phyloP scores from a whole-genome alignment of 352 stramenopile genomes.

The Phytophthora ohioensis region DNA sequence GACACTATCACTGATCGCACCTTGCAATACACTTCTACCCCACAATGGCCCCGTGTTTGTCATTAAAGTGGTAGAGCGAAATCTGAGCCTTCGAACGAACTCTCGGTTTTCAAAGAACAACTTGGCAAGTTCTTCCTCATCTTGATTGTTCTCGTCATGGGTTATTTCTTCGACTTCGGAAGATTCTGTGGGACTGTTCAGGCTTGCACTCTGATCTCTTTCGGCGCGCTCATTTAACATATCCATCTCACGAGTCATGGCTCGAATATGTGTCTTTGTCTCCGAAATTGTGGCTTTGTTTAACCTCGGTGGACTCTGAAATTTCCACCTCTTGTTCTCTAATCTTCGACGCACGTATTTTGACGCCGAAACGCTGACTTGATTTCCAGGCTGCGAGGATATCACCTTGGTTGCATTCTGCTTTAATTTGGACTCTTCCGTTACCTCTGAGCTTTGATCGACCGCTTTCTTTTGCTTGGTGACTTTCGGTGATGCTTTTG shows the following conservation, averaged over 20 bases:
- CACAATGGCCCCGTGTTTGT: constrained; percentile 92
- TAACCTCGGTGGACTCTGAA: constrained; percentile 67
- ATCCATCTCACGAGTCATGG: constrained; percentile 24
- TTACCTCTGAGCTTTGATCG: not conserved
- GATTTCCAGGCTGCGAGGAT: not conserved
- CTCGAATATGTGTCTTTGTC: constrained; percentile 38
- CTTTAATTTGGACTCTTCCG: constrained; percentile 4
- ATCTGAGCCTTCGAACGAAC: constrained; percentile 72
- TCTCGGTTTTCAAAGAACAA: constrained; percentile 77
- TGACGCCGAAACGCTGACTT: constrained; percentile 11
- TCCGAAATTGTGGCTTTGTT: constrained; percentile 48
- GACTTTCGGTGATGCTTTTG: not conserved
- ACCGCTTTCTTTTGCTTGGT: constrained; percentile 14
- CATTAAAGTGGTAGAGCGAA: constrained; percentile 75
- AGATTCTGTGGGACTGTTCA: constrained; percentile 25
- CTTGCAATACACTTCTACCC: constrained; percentile 86
- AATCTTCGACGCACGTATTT: constrained; percentile 67
- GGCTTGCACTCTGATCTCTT: constrained; percentile 2
- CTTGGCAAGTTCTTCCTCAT: constrained; percentile 62
- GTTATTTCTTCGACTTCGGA: constrained; percentile 38
- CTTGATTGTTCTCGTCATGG: constrained; percentile 40
- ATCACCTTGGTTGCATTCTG: not conserved
- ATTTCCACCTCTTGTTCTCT: constrained; percentile 79
- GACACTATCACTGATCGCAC: constrained; percentile 84
- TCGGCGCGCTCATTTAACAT: constrained; percentile 12